Evolutionary conservation across 805 yeast genomes (phyloP).

Genomic region (Yamadazyma paraphyllophila): DNA sequence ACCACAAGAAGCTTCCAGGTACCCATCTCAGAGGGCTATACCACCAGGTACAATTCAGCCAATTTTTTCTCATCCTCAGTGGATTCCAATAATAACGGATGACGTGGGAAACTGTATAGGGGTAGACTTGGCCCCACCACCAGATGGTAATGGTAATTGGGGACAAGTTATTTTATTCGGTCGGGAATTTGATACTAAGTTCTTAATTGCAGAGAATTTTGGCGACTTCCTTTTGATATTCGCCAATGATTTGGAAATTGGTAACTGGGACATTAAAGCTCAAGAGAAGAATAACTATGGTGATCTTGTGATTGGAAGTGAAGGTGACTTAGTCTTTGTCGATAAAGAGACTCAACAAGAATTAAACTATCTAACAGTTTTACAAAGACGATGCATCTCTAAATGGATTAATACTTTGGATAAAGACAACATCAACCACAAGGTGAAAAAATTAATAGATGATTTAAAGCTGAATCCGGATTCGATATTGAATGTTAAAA

Average conservation of each 20-base stretch:
- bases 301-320: slow-evolving; percentile 65
- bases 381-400: slow-evolving; percentile 29
- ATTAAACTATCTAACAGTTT: slow-evolving; percentile 39
- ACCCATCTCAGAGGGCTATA: slow-evolving; percentile 48
- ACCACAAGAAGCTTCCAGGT: background rate
- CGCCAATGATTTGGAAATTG: slow-evolving; percentile 84
- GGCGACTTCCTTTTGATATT: slow-evolving; percentile 81
- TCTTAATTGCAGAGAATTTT: slow-evolving; percentile 82
- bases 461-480: slow-evolving; percentile 22
- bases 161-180: slow-evolving; percentile 95
- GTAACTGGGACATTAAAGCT: slow-evolving; percentile 71
- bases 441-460: slow-evolving; percentile 13
- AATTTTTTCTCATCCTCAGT: slow-evolving; percentile 81
- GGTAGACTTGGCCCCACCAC: slow-evolving; percentile 69
- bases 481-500: slow-evolving; percentile 19
- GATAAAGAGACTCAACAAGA: slow-evolving; percentile 54
- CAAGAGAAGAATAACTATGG: slow-evolving; percentile 43
- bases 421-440: slow-evolving; percentile 15
- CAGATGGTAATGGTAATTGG: slow-evolving; percentile 58
- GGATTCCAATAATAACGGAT: slow-evolving; percentile 93
- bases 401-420: slow-evolving; percentile 32
- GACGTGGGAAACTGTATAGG: slow-evolving; percentile 90
- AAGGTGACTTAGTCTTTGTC: slow-evolving; percentile 70
- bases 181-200: slow-evolving; percentile 89
- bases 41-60: slow-evolving; percentile 76